phyloP scores from a whole-genome alignment of 345 rosid species.

The Gossypioides kirkii region DNA sequence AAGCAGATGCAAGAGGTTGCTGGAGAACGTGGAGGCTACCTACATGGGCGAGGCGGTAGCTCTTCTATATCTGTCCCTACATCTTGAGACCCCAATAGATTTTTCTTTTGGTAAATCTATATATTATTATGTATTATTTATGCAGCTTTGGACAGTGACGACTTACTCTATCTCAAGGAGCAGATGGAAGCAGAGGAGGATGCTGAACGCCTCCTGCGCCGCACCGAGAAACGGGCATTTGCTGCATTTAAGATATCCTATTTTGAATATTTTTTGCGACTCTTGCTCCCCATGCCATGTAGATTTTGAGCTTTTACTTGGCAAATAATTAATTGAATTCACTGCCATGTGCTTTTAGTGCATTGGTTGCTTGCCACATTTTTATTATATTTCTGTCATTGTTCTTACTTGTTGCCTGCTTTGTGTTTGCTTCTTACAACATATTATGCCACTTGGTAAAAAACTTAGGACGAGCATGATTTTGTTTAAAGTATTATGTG shows the following conservation, averaged over 20 bases:
- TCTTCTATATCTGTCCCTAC: neutral
- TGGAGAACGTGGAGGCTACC: slow-evolving; percentile 99
- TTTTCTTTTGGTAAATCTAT: slow-evolving; percentile 4
- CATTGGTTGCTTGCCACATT: neutral
- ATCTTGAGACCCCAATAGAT: neutral
- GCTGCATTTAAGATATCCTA: slow-evolving; percentile 98
- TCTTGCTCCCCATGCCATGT: neutral
- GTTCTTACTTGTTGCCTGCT: neutral
- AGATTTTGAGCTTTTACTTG: neutral
- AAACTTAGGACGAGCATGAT: neutral
- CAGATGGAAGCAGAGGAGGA: slow-evolving; percentile 99
- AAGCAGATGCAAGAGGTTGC: slow-evolving; percentile 99
- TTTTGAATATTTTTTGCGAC: neutral
- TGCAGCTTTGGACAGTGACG: slow-evolving; percentile 99
- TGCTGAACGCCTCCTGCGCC: slow-evolving; percentile 90
- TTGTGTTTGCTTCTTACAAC: neutral
- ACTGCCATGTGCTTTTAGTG: neutral
- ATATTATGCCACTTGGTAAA: neutral
- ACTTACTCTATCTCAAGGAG: slow-evolving; percentile 93
- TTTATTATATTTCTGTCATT: neutral
- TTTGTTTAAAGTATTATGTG: neutral
- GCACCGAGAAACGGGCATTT: slow-evolving; percentile 95
- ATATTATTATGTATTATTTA: slow-evolving; percentile 27
- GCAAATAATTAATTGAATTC: neutral
- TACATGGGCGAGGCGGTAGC: slow-evolving; percentile 97